Base-by-base conservation (phyloP, 2,329 filamentous ascomycete species). In the Ascochyta lentis region DNA sequence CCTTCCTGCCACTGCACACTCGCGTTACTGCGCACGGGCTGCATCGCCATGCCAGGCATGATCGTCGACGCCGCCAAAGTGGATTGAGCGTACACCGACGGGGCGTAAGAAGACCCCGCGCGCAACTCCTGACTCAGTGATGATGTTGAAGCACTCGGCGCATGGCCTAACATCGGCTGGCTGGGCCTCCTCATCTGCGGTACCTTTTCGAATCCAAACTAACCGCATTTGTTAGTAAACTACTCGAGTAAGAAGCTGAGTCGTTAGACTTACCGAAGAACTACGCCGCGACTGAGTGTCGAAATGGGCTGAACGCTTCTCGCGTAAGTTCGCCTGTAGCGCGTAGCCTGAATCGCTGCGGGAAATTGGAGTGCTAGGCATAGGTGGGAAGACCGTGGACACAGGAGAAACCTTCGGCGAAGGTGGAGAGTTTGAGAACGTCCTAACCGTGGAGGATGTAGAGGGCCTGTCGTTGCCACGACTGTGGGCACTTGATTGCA, bases 301-400 rank as follows among this genome's bases (percentile, higher is more conserved):
- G 64, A 98, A 96, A 73, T 97, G 92, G 1, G 91, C 93, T 3
- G 95, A 98, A 47, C 94, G 86, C 80, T 98, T 99, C 77, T 98
- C 95, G 29, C 92, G 87, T 54, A 99, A 80, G 4, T 91, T 96
- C 16, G 90, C 87, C 60, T 93, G 89, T 52, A 96, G 80, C 33
- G 91, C 90, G 75, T 95, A 96, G 1, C 92, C 94, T 4, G 94
- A 97, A 71, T 99, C 95, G 68, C 89, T 96, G 15, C 92, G 85
- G 6, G 92, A 96, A n/a, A 90, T 85, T 0, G 91, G 89, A 3
- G 91, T 94, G 3, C 84, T 84, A 3, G 90, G 89, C 76, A 91
- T 80, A 0, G 87, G 85, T 8, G 91, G 89, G 71, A 96, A 96
- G 64, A 85, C 86, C 31, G 84, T 84, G 2, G 91, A 96, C 1